Evolutionary conservation across 2,329 filamentous ascomycete genomes (phyloP), one percentile per base, ranked within the genome.

Genomic region (Epichloe baconii): DNA sequence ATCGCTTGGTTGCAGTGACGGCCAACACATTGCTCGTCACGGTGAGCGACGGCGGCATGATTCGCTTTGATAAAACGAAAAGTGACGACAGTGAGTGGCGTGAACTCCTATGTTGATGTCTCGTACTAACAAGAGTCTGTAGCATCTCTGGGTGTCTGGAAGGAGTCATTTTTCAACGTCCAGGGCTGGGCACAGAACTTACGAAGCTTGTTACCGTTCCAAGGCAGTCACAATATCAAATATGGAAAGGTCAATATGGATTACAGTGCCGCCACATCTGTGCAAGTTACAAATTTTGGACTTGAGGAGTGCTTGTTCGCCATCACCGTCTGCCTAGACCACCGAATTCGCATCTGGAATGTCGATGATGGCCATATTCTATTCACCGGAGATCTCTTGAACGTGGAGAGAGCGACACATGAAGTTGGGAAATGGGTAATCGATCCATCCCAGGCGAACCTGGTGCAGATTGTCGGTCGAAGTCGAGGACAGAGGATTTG

Each of bases 291-390:
- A 11, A 66, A 70, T 31, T 66, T 80, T 53, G 77, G 75, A 3
- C 64, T 76, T 19, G 68, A 76, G 8, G 66, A 71, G 47, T 68
- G 68, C 5, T 67, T 74, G 1, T 83, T 79, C 57, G 72, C 79
- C 2, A 87, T 95, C 59, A 90, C 90, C 0, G 80, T 95, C 47
- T 93, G 86, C 56, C 73, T 98, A 53, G 90, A 98, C 59, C 90
- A 98, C 64, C 84, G 82, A 11, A 71, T 98, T 63, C 83, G 89
- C 61, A 82, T 93, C 40, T 97, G 93, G 91, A 93, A 95, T 62
- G 74, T 91, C 35, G 73, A 79, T n/a, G 86, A 80, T 40, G 90
- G 90, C 45, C 86, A 83, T 62, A 78, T 94, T 50, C 79, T 87
- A 5, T 80, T 82, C 51, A 83, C 84, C 5, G 82, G 81, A 58